Base-by-base conservation (phyloP, 768 basidiomycete species). In the Neoboletus subvelutipes region DNA sequence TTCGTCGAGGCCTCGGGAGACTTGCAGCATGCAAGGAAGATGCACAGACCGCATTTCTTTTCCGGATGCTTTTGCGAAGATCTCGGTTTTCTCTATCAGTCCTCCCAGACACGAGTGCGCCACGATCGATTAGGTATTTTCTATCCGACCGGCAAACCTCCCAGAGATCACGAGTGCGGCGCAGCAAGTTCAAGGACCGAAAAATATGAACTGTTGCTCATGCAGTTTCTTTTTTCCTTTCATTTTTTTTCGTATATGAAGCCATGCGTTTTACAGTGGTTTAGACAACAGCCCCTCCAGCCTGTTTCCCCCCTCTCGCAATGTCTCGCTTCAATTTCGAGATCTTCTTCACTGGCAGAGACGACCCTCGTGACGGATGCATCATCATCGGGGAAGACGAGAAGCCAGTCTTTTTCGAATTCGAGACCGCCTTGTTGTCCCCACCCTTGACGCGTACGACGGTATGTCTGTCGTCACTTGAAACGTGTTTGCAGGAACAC, bases 311-410 rank as follows among this genome's bases (percentile, higher is more conserved):
- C 57, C 52, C 41, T 11, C 39, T 54, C 51, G 39, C 61, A 52
- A 72, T 76, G 77, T 69, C 67, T 47, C 12, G 47, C 42, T 74
- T 76, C 56, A 75, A 78, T 57, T 86, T 78, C 70, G 74, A 80
- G 66, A 72, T 90, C 34, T 88, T 81, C 73, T 90, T 89, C 77
- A 85, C 86, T 46, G 84, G 86, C 54, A 76, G 76, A 66, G 84
- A 85, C 69, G 80, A 90, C 73, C 86, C 87, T 45, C 82, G 87
- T 53, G 65, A 80, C 55, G 78, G 77, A 56, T 86, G 84, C 67
- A 78, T 83, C 56, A 73, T 89, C 73, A 88, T 89, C 62, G 86
- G 87, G 40, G 81, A 85, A 65, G 83, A 82, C 71, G 75, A 73
- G 33, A 78, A 75, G 61, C 80, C 81, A 1, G 71, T 87, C 63